phyloP scores from a whole-genome alignment of 2,329 filamentous ascomycete genomes.

The Aureobasidium sp. region DNA sequence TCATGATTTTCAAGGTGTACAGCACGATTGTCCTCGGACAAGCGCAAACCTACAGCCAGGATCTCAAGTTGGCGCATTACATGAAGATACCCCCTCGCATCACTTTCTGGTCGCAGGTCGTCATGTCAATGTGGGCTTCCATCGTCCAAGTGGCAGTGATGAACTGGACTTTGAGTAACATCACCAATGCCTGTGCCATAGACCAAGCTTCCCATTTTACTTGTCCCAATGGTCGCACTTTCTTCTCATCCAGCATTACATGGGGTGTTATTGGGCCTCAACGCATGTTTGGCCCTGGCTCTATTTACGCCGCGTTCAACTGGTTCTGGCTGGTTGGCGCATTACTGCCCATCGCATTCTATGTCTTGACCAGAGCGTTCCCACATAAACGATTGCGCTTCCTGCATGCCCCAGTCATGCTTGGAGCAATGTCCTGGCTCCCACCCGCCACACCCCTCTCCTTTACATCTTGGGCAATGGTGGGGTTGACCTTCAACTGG shows the following conservation, averaged over 20 bases:
- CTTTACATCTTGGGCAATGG: neutral
- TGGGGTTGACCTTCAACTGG: neutral
- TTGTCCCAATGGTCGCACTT: slow-evolving; percentile 75
- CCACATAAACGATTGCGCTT: slow-evolving; percentile 12
- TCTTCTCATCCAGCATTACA: slow-evolving; percentile 82
- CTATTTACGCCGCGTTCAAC: slow-evolving; percentile 53
- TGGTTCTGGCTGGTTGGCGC: slow-evolving; percentile 72
- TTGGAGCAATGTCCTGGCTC: neutral
- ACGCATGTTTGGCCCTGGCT: slow-evolving; percentile 70
- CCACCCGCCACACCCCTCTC: neutral
- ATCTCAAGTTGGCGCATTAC: slow-evolving; percentile 79
- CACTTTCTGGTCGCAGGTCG: slow-evolving; percentile 68
- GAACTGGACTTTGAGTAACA: slow-evolving; percentile 81
- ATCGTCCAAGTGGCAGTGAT: slow-evolving; percentile 74
- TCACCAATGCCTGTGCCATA: slow-evolving; percentile 67
- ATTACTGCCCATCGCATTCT: slow-evolving; percentile 63
- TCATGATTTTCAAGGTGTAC: slow-evolving; percentile 90
- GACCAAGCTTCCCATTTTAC: slow-evolving; percentile 77
- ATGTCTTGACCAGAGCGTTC: slow-evolving; percentile 44
- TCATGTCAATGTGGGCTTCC: slow-evolving; percentile 65
- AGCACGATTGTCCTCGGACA: slow-evolving; percentile 54
- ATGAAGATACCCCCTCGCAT: slow-evolving; percentile 80
- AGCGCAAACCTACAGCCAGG: slow-evolving; percentile 79
- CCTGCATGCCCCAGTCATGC: neutral
- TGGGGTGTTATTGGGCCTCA: slow-evolving; percentile 77